Conservation (phyloP, 495 filamentous ascomycete genomes). For the Podospora tetraspora region DNA sequence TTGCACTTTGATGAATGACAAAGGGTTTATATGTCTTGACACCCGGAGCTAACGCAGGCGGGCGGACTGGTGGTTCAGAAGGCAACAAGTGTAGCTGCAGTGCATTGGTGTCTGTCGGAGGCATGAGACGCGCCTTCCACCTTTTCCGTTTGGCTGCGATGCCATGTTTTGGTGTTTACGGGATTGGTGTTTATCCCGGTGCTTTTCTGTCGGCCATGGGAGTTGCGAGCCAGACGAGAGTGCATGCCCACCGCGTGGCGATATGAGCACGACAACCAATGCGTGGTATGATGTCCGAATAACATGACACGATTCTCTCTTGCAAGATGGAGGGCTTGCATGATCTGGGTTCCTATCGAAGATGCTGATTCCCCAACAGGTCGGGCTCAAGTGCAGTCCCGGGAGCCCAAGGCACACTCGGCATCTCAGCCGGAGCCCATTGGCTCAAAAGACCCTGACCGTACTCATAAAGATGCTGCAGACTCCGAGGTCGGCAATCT, state of each 20-base stretch:
- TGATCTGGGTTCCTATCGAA: neutral
- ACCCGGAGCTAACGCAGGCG: neutral
- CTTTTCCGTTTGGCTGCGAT: neutral
- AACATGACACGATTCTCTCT: neutral
- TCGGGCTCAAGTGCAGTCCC: neutral
- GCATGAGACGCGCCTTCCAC: neutral
- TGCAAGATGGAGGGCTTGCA: neutral
- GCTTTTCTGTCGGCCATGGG: neutral
- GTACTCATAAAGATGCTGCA: no score
- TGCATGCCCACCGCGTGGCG: slow-evolving; percentile 2
- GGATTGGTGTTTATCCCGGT: neutral
- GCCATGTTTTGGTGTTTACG: neutral
- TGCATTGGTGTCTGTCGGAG: slow-evolving; percentile 10
- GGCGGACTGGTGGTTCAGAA: neutral
- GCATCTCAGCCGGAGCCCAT: neutral
- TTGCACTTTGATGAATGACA: neutral
- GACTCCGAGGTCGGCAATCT: neutral
- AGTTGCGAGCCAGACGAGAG: neutral
- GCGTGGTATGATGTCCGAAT: neutral
- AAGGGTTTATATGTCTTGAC: neutral
- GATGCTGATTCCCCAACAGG: no score
- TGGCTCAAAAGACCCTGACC: neutral
- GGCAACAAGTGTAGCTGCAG: slow-evolving; percentile 12
- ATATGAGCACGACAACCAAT: neutral
- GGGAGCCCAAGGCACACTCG: neutral